phyloP scores from a whole-genome alignment of 2,329 filamentous ascomycete species.

The Aureobasidium sp. region DNA sequence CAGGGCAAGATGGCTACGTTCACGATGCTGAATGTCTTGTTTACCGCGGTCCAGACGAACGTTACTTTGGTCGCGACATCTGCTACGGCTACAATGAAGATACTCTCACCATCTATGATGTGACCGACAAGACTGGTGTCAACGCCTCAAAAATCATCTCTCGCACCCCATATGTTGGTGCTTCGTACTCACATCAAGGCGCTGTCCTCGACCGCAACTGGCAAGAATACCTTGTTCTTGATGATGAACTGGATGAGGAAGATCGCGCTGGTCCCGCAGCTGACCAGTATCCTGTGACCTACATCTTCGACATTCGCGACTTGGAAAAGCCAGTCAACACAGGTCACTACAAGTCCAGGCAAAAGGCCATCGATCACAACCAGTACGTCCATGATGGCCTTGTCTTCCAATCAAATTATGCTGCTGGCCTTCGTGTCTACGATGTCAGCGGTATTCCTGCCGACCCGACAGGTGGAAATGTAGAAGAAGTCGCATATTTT shows the following conservation, averaged over 20 bases:
- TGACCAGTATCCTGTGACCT: slow-evolving; percentile 37
- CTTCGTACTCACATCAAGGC: slow-evolving; percentile 46
- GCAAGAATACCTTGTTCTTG: slow-evolving; percentile 41
- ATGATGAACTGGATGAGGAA: slow-evolving; percentile 47
- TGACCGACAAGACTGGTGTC: slow-evolving; percentile 33
- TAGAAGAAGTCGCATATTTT: slow-evolving; percentile 43
- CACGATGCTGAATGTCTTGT: slow-evolving; percentile 50
- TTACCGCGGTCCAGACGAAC: slow-evolving; percentile 40
- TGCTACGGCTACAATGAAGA: slow-evolving; percentile 47
- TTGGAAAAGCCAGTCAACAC: slow-evolving; percentile 35
- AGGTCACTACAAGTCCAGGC: slow-evolving; percentile 30
- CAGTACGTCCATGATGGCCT: slow-evolving; percentile 32
- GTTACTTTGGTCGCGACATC: slow-evolving; percentile 39
- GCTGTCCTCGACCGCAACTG: slow-evolving; percentile 41
- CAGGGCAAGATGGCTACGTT: slow-evolving; percentile 45
- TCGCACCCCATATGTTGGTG: slow-evolving; percentile 40
- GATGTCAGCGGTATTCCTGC: slow-evolving; percentile 29
- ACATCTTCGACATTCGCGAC: slow-evolving; percentile 42
- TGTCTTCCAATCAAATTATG: slow-evolving; percentile 31
- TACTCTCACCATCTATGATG: slow-evolving; percentile 40
- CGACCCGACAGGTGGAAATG: slow-evolving; percentile 37
- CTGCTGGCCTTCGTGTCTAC: slow-evolving; percentile 26
- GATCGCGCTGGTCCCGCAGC: slow-evolving; percentile 31
- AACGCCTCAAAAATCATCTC: slow-evolving; percentile 34
- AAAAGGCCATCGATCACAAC: slow-evolving; percentile 34